Evolutionary conservation across 805 yeast genomes (phyloP).

Genomic region (Nakazawaea molendinolei): DNA sequence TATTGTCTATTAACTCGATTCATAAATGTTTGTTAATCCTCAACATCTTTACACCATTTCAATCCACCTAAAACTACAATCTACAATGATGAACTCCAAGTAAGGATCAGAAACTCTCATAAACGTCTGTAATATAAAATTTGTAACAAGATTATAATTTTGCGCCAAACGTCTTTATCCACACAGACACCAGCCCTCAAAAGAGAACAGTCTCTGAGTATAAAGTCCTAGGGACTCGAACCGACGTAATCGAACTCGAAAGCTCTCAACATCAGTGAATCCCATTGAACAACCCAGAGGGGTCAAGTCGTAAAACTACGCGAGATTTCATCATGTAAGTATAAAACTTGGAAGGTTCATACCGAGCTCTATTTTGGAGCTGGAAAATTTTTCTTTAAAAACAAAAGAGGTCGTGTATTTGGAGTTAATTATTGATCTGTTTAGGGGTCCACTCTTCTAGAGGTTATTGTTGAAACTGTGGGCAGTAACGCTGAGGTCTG

Average conservation of each 20-base stretch:
- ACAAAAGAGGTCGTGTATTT: background rate
- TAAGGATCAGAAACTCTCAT: constrained; percentile 12
- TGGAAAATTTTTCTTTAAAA: background rate
- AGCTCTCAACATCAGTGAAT: background rate
- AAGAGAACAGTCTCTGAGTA: constrained; percentile 1
- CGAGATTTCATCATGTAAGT: constrained; percentile 54
- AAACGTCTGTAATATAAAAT: constrained; percentile 8
- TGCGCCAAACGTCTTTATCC: constrained; percentile 14
- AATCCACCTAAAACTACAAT: too few relatives aligned
- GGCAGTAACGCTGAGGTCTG: too few relatives aligned
- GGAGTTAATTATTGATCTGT: background rate
- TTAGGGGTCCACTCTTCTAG: too few relatives aligned
- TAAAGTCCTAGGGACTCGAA: constrained; percentile 4
- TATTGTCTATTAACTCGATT: too few relatives aligned
- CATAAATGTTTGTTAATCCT: too few relatives aligned
- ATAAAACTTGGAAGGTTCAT: constrained; percentile 64
- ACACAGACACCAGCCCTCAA: constrained; percentile 10
- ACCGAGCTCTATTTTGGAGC: too few relatives aligned
- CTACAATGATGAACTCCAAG: background rate
- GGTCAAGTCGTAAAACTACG: constrained; percentile 28
- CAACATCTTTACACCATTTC: too few relatives aligned
- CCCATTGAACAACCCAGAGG: background rate
- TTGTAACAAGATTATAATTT: constrained; percentile 12
- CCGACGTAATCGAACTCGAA: background rate
- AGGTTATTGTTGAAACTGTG: too few relatives aligned